Base-by-base conservation (phyloP, 2,329 filamentous ascomycete genomes). In the Penicillium expansum region DNA sequence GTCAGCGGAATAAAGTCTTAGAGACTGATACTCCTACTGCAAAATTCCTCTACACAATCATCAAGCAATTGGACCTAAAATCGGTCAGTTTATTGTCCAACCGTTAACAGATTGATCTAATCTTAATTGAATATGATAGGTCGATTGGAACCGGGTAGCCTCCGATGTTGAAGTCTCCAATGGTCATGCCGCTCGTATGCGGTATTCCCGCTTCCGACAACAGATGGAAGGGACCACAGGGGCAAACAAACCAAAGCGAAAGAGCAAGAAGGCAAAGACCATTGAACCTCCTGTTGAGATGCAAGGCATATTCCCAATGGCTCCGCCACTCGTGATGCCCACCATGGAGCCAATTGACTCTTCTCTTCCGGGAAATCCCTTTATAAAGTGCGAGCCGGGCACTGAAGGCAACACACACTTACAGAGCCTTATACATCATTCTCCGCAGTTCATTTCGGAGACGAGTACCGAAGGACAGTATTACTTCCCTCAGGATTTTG, bases 181-280 rank as follows among this genome's bases (percentile, higher is more conserved):
- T 52, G 82, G 81, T 37, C 82, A 84, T 63, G 82, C 82, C 4
- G 82, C 82, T 14, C 79, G 82, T 38, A 84, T 84, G 82, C 77
- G 82, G 29, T 84, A 79, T 66, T 80, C 78, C 22, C 79, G 82
- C 35, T 83, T 83, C 69, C 78, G 75, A 56, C 74, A 78, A 53
- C 79, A 82, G 45, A 81, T 82, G 74, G 81, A 84, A 57, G 78
- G 77, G 14, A 71, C 66, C 4, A 61, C 67, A 9, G 67, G 67
- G 4, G 60, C 57, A 13, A 60, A 27, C 62, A 57, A 63, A 59
- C 16, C 48, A 41, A 75, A 71, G 48, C 73, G 71, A 47, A 49
- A 60, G 10, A 27, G 57, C 10, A 64, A 61, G 27, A 71, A 68
- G 41, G 29, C 35, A 2, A 45, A 63, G 29, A 65, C 68, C 30